A percentile compares a stretch with the other conserved stretches of the same genome.
Evolutionary conservation across 179 eudicot genomes (phyloP).

Genomic region (Sideroxylon spinosum): DNA sequence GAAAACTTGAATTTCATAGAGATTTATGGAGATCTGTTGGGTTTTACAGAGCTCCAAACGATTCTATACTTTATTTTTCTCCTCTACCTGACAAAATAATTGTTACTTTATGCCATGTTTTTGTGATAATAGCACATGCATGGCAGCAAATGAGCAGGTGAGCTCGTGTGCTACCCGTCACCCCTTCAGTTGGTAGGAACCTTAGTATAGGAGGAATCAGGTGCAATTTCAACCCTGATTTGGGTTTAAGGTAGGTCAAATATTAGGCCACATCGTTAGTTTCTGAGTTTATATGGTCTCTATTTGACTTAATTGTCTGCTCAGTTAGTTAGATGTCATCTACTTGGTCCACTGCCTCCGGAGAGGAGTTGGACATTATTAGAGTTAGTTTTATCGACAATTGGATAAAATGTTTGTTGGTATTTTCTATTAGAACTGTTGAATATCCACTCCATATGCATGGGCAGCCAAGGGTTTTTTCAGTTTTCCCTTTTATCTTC

Average conservation of each 20-base stretch:
- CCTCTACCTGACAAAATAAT: background rate
- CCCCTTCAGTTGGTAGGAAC: background rate
- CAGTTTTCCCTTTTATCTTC: too few species aligned
- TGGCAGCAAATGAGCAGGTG: background rate
- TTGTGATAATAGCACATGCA: background rate
- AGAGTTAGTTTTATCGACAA: background rate
- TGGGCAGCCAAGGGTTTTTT: too few species aligned
- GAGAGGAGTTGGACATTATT: background rate
- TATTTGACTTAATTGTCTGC: background rate
- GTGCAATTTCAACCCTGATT: background rate
- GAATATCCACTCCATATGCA: too few species aligned
- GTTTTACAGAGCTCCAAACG: too few species aligned
- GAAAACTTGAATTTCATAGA: too few species aligned
- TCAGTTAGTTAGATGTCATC: background rate
- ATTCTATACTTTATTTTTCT: slow-evolving; percentile 1
- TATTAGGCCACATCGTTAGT: background rate
- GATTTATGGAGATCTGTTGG: too few species aligned
- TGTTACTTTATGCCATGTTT: background rate
- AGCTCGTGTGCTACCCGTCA: background rate
- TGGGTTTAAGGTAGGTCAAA: background rate
- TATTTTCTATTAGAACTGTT: background rate
- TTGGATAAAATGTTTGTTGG: background rate
- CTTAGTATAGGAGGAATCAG: background rate
- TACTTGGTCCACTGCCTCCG: background rate
- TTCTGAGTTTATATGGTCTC: background rate